These are phyloP conservation scores for Petunia secreta DNA, from an alignment of 257 asterid species.

Conservation along the genomic window DNA sequence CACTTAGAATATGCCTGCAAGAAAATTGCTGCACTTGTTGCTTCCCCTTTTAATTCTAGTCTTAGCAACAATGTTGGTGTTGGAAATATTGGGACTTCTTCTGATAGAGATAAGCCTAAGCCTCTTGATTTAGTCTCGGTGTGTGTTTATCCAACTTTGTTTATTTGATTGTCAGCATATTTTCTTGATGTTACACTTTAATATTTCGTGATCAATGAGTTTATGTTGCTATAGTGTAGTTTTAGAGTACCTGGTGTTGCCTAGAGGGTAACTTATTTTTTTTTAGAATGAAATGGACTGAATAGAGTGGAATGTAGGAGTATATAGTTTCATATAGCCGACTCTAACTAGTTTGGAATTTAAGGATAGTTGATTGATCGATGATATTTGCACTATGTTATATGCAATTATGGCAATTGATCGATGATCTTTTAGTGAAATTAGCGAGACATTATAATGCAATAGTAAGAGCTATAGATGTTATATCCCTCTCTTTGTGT, in stretches of 20 bases:
- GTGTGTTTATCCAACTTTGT: conserved; percentile 29
- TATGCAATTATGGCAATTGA: not conserved
- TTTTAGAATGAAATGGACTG: not conserved
- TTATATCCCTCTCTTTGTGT: not conserved
- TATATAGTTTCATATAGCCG: not conserved
- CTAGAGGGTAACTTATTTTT: not conserved
- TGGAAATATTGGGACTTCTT: conserved; percentile 26
- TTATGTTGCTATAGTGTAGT: conserved; percentile 5
- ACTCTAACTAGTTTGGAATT: not conserved
- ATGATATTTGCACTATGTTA: not conserved
- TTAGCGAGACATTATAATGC: not conserved
- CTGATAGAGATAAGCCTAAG: conserved; percentile 89
- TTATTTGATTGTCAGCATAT: conserved; percentile 5
- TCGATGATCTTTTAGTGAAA: not conserved
- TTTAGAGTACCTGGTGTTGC: not conserved
- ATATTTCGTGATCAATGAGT: not conserved
- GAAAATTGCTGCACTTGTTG: conserved; percentile 86
- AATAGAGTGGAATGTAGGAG: not conserved
- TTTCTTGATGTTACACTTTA: not conserved
- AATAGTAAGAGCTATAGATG: not conserved
- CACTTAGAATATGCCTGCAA: conserved; percentile 87
- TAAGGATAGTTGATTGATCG: not conserved
- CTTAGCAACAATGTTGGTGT: conserved; percentile 43
- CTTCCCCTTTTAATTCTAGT: conserved; percentile 78
- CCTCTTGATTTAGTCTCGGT: conserved; percentile 91